Evolutionary conservation across 805 yeast species (phyloP).

Genomic region (Scheffersomyces stipitis): DNA sequence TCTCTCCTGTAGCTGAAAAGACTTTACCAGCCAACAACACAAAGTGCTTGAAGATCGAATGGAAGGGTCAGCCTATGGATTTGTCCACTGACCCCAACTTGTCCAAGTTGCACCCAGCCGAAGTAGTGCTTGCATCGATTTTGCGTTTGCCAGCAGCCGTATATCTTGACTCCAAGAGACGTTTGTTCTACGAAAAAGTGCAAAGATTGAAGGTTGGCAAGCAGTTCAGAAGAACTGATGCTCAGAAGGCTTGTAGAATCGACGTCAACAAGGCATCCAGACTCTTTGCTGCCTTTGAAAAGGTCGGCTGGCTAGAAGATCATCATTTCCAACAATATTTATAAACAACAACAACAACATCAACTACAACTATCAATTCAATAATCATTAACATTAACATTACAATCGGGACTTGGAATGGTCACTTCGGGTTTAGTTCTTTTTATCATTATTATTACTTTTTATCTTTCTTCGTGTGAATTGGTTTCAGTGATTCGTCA

Average conservation of each 20-base stretch:
- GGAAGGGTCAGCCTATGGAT: conserved; percentile 99
- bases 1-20: conserved; percentile 61
- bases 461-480: neutral
- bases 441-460: no score
- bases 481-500: neutral
- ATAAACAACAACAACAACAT: conserved; percentile 5
- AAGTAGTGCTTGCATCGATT: conserved; percentile 80
- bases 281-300: conserved; percentile 84
- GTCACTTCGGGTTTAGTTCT: neutral
- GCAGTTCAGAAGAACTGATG: conserved; percentile 94
- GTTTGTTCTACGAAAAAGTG: conserved; percentile 88
- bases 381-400: no score
- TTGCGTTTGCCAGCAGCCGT: conserved; percentile 84
- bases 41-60: conserved; percentile 81
- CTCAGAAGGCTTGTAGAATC: conserved; percentile 95
- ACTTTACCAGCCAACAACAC: conserved; percentile 64
- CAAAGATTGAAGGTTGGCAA: conserved; percentile 64
- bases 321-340: conserved; percentile 46
- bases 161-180: conserved; percentile 64
- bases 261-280: conserved; percentile 96
- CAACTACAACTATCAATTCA: no score
- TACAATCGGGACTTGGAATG: no score
- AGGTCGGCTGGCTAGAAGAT: conserved; percentile 90
- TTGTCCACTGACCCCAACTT: conserved; percentile 73
- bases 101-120: conserved; percentile 85